A percentile compares a stretch with the other conserved stretches of the same genome.
Conservation (phyloP, 1,284 basidiomycete species). For the Heterobasidion occidentale region DNA sequence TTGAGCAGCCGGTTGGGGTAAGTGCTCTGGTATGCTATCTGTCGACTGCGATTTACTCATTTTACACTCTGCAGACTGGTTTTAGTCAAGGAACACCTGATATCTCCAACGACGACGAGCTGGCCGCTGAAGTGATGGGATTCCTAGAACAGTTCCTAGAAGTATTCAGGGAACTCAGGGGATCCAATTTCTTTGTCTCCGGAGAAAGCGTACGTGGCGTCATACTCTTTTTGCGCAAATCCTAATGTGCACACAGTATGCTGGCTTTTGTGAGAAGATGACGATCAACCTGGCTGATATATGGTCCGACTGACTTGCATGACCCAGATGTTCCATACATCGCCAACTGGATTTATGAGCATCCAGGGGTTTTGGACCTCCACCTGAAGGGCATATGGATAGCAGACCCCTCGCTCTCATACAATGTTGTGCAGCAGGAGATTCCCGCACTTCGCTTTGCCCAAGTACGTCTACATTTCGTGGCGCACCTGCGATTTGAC, state of each 20-base stretch:
- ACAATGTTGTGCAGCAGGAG: conserved; percentile 28
- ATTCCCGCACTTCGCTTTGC: conserved; percentile 30
- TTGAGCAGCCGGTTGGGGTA: conserved; percentile 45
- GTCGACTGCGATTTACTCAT: neutral
- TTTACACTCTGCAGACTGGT: conserved; percentile 17
- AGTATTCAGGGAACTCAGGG: conserved; percentile 29
- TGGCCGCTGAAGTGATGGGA: conserved; percentile 28
- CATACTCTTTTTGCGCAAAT: neutral
- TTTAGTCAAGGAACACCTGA: conserved; percentile 26
- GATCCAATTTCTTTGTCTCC: conserved; percentile 27
- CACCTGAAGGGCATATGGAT: conserved; percentile 32
- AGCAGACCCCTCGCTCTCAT: conserved; percentile 28
- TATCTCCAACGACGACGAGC: conserved; percentile 29
- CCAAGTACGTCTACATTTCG: conserved; percentile 16
- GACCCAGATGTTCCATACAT: conserved; percentile 29
- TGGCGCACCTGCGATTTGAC: neutral
- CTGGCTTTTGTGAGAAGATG: conserved; percentile 25
- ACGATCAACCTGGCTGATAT: neutral
- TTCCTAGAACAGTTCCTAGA: conserved; percentile 31
- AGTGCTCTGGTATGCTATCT: conserved; percentile 14
- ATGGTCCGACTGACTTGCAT: neutral
- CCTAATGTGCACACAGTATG: conserved; percentile 19
- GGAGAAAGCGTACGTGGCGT: conserved; percentile 29
- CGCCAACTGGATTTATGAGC: conserved; percentile 31
- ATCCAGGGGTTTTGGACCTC: conserved; percentile 24